Evolutionary conservation across 106 monocot species (phyloP), one percentile per base, ranked within the genome.

Genomic region (Posidonia australis): DNA sequence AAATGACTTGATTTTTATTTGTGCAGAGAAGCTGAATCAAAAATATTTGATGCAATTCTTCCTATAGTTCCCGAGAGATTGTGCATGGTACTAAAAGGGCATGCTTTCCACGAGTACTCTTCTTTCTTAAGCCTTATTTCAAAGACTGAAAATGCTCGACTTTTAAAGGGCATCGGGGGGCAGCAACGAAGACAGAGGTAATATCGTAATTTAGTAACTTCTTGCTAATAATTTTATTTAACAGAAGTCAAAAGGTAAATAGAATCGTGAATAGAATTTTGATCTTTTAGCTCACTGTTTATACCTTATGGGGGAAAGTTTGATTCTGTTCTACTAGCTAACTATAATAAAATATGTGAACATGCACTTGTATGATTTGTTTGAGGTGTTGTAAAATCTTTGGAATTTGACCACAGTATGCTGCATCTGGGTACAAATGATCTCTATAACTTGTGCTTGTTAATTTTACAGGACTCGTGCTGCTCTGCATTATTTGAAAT

Each of bases 31-130:
- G 19, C 14, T 36, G 66, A 70, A 66, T 64, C 60, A 62, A 70
- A 43, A 29, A 63, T 90, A 54, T 65, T 67, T 53, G 60, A 66
- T 67, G 70, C 77, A 51, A 64, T 84, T 24, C 68, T 77, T 67
- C 71, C 90, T 36, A 46, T 82, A 48, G 51, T 87, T 68, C 96
- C 96, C 42, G 44, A 71, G 41, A 84, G 83, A 69, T 24, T 75
- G 44, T 69, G 69, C n/a, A 68, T 81, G 77, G 58, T 68, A 22
- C 44, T 90, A 49, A 80, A 67, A 81, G 84, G 87, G 12, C 71
- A 73, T 63, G 86, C 90, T 26, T 90, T 90, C 45, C 84, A 78
- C 51, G 96, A 96, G 21, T 96, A 96, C 67, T 55, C 82, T 45
- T 78, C 90, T 36, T 90, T 70, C 54, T 69, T 78, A 28, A 84